Conservation (phyloP, 2,329 filamentous ascomycete genomes). For the Paecilomyces sp. region DNA sequence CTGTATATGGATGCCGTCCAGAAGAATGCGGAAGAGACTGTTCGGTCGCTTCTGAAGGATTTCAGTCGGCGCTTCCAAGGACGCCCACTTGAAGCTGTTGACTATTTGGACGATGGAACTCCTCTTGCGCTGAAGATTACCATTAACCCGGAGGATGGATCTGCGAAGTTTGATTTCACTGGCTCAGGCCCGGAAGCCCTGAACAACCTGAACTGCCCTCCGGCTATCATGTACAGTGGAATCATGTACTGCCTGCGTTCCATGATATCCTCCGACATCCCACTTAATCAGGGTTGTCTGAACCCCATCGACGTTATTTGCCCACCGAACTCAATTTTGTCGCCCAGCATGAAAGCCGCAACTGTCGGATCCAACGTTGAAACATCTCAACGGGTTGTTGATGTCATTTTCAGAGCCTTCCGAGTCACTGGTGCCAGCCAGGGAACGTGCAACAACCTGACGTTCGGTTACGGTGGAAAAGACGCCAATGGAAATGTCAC, state of each 20-base stretch:
- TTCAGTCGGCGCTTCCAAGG: conserved; percentile 64
- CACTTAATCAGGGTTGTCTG: conserved; percentile 78
- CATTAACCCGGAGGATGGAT: conserved; percentile 66
- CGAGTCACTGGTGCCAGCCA: conserved; percentile 70
- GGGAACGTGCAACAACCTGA: conserved; percentile 78
- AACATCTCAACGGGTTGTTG: conserved; percentile 71
- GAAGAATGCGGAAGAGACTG: conserved; percentile 68
- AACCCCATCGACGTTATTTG: conserved; percentile 68
- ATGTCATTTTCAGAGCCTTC: conserved; percentile 77
- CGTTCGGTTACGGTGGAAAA: conserved; percentile 73
- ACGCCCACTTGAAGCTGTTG: conserved; percentile 63
- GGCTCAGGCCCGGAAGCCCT: conserved; percentile 76
- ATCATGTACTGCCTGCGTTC: conserved; percentile 82
- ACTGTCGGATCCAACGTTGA: conserved; percentile 80
- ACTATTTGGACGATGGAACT: conserved; percentile 83
- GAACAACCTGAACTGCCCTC: conserved; percentile 71
- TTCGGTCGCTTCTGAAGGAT: conserved; percentile 64
- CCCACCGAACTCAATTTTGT: conserved; percentile 64
- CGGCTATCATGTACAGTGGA: conserved; percentile 74
- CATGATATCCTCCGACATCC: conserved; percentile 74
- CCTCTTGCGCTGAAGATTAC: conserved; percentile 68
- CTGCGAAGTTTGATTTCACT: conserved; percentile 70
- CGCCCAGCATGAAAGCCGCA: conserved; percentile 67
- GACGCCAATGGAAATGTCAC: conserved; percentile 47
- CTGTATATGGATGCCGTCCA: conserved; percentile 82